Conservation (phyloP, 768 basidiomycete genomes). For the Mycena rebaudengoi region DNA sequence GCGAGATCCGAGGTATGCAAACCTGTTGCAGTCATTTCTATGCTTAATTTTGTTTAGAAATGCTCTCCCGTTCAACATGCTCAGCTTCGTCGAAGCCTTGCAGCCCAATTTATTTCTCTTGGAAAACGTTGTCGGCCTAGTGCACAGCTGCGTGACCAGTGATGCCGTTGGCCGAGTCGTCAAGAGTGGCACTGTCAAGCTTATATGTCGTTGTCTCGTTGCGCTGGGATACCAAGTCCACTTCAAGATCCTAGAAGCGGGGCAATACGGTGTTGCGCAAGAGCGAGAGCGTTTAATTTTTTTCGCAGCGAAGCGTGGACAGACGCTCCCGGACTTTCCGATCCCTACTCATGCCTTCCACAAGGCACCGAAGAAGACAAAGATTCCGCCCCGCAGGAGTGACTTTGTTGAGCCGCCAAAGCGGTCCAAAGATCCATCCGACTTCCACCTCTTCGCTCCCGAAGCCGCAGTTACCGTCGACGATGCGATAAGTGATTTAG, state of each 20-base stretch:
- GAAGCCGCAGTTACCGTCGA: constrained; percentile 63
- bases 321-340: constrained; percentile 68
- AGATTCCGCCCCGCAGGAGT: constrained; percentile 56
- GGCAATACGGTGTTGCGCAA: constrained; percentile 79
- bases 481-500: constrained; percentile 77
- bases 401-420: constrained; percentile 50
- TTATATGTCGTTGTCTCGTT: constrained; percentile 65
- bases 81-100: constrained; percentile 74
- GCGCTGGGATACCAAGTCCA: constrained; percentile 76
- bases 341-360: constrained; percentile 66
- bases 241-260: constrained; percentile 72
- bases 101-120: constrained; percentile 70
- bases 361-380: constrained; percentile 38
- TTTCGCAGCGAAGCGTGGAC: constrained; percentile 66
- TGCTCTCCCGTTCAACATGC: constrained; percentile 73
- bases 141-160: constrained; percentile 59
- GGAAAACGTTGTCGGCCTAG: constrained; percentile 76
- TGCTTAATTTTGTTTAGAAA: constrained; percentile 47
- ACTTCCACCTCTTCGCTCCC: constrained; percentile 66
- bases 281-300: constrained; percentile 73
- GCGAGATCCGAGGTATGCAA: constrained; percentile 66
- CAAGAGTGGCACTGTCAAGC: constrained; percentile 69
- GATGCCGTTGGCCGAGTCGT: constrained; percentile 45
- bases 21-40: background rate
- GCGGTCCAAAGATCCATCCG: constrained; percentile 40